phyloP scores from a whole-genome alignment of 2,329 filamentous ascomycete genomes.

The Fusarium avenaceum region DNA sequence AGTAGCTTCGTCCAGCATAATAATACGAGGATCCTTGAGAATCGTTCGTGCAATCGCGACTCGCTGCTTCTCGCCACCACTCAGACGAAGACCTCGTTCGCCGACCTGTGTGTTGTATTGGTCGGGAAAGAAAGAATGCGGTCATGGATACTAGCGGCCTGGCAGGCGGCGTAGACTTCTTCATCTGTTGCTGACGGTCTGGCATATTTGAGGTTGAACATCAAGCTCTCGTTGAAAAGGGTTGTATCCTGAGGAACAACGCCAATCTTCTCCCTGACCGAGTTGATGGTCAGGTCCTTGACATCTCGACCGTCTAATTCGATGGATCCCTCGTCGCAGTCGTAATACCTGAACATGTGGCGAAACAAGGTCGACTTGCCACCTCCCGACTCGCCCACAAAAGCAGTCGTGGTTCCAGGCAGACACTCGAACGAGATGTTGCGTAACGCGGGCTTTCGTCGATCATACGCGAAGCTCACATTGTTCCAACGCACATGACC shows the following conservation, averaged over 20 bases:
- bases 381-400: constrained; percentile 96
- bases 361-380: constrained; percentile 98
- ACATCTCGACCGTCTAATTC: constrained; percentile 88
- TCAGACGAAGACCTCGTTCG: constrained; percentile 87
- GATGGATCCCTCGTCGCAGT: constrained; percentile 82
- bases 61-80: constrained; percentile 92
- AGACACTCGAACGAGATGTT: constrained; percentile 86
- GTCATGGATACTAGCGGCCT: constrained; percentile 91
- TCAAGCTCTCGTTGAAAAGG: constrained; percentile 91
- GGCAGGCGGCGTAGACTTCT: constrained; percentile 84
- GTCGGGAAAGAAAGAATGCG: constrained; percentile 89
- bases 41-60: constrained; percentile 95
- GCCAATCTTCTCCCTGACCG: constrained; percentile 89
- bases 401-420: constrained; percentile 93
- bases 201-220: constrained; percentile 95
- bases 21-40: constrained; percentile 90
- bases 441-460: constrained; percentile 85
- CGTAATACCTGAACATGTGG: constrained; percentile 96
- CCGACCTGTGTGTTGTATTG: constrained; percentile 91
- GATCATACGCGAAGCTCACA: constrained; percentile 91
- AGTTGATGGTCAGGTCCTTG: constrained; percentile 90
- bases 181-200: constrained; percentile 85
- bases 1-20: constrained; percentile 93
- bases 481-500: constrained; percentile 90
- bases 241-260: constrained; percentile 98